phyloP scores from a whole-genome alignment of 2,329 filamentous ascomycete genomes.

The Exophiala alcalophila region DNA sequence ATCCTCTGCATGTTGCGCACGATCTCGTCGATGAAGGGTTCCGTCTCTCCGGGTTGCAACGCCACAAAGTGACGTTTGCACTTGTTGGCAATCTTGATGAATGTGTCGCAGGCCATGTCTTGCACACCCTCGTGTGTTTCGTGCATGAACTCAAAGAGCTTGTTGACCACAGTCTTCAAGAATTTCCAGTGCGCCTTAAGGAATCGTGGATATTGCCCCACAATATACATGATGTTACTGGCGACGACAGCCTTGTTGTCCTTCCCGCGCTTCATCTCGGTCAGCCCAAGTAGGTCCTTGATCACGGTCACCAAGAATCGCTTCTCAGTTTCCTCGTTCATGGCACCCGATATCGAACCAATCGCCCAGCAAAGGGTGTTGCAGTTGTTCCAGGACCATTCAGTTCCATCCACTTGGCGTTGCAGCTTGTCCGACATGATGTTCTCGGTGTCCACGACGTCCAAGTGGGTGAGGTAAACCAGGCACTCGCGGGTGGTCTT shows the following conservation, averaged over 20 bases:
- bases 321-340: constrained; percentile 99
- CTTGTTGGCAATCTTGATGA: constrained; percentile 99
- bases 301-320: constrained; percentile 97
- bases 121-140: constrained; percentile 99
- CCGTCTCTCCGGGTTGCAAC: constrained; percentile 85
- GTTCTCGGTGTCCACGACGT: constrained; percentile 93
- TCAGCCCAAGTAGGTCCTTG: constrained; percentile 92
- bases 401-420: constrained; percentile 87
- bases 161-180: constrained; percentile 98
- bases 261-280: constrained; percentile 98
- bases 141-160: constrained; percentile 99
- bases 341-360: constrained; percentile 94
- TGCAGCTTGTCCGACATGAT: constrained; percentile 99
- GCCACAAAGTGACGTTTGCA: constrained; percentile 97
- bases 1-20: constrained; percentile 94
- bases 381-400: constrained; percentile 99
- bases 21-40: constrained; percentile 98
- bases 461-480: constrained; percentile 94
- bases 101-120: constrained; percentile 99
- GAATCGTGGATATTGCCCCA: constrained; percentile 96
- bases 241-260: constrained; percentile 99
- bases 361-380: constrained; percentile 99
- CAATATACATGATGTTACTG: constrained; percentile 99
- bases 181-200: constrained; percentile 99
- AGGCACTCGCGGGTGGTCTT: constrained; percentile 97